phyloP scores from a whole-genome alignment of 768 basidiomycete genomes.

The Psilocybe subaeruginosa region DNA sequence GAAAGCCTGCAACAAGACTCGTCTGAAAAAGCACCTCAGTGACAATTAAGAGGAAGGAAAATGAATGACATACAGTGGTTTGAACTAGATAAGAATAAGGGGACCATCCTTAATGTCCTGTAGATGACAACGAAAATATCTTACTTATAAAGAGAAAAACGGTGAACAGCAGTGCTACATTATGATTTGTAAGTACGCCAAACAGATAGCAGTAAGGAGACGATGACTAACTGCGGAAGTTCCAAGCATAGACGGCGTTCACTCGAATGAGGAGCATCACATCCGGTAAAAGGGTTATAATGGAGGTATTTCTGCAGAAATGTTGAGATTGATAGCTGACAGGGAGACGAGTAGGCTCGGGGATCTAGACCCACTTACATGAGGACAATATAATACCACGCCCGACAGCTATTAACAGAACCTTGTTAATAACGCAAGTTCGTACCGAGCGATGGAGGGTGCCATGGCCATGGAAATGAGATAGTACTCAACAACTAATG shows the following conservation, averaged over 20 bases:
- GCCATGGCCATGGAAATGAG: not conserved
- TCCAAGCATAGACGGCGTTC: conserved; percentile 24
- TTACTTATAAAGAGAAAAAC: conserved; percentile 20
- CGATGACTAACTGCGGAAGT: conserved; percentile 13
- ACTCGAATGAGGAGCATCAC: conserved; percentile 25
- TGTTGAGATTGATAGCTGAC: not conserved
- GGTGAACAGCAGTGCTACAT: conserved; percentile 16
- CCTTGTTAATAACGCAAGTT: not conserved
- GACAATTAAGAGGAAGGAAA: not conserved
- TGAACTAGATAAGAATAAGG: conserved; percentile 12
- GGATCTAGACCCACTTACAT: conserved; percentile 15
- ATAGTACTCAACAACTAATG: not conserved
- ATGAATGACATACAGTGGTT: conserved; percentile 14
- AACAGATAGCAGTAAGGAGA: not conserved
- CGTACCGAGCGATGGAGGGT: not conserved
- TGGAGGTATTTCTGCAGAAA: conserved; percentile 17
- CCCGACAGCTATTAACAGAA: conserved; percentile 19
- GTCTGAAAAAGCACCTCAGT: conserved; percentile 11
- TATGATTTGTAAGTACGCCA: not conserved
- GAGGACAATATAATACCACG: conserved; percentile 24
- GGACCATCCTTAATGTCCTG: not conserved
- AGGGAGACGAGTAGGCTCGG: not conserved
- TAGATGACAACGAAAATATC: not conserved
- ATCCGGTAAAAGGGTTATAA: conserved; percentile 23
- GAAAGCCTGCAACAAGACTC: conserved; percentile 19